phyloP scores from a whole-genome alignment of 2,329 filamentous ascomycete genomes.

The Emmonsiellopsis sp. region DNA sequence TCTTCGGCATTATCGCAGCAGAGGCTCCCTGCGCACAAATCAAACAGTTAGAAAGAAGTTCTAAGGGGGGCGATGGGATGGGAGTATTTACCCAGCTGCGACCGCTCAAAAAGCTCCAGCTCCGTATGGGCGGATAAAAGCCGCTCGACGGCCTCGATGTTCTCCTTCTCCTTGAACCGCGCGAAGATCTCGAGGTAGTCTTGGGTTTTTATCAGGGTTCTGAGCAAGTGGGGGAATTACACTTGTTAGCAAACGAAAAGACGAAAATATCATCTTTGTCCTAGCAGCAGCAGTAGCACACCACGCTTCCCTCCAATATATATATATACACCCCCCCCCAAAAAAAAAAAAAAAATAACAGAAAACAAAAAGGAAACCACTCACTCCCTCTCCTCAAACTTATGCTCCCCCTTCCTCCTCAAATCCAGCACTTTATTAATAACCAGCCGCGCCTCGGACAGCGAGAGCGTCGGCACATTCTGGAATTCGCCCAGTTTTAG shows the following conservation, averaged over 20 bases:
- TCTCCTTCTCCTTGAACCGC: slow-evolving; percentile 90
- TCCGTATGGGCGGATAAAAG: slow-evolving; percentile 67
- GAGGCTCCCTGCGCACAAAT: slow-evolving; percentile 57
- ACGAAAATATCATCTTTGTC: background rate
- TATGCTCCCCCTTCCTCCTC: slow-evolving; percentile 68
- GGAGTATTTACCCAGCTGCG: slow-evolving; percentile 62
- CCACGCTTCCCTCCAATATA: no score
- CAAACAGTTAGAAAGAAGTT: background rate
- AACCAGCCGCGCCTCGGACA: slow-evolving; percentile 85
- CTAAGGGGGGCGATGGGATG: no score
- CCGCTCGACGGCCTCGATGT: slow-evolving; percentile 87
- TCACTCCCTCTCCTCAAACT: slow-evolving; percentile 76
- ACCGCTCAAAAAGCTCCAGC: slow-evolving; percentile 85
- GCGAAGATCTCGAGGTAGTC: slow-evolving; percentile 93
- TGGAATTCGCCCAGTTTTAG: slow-evolving; percentile 91
- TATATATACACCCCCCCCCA: no score
- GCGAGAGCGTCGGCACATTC: slow-evolving; percentile 79
- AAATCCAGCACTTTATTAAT: slow-evolving; percentile 82
- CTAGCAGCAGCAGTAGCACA: no score
- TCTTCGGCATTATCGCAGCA: slow-evolving; percentile 92
- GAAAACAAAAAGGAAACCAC: slow-evolving; percentile 22
- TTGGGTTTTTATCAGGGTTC: slow-evolving; percentile 73
- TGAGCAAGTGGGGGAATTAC: slow-evolving; percentile 8
- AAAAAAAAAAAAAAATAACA: background rate
- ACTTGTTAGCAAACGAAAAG: background rate